Evolutionary conservation across 345 rosid species (phyloP), one percentile per base, ranked within the genome.

Genomic region (Viola odorata): DNA sequence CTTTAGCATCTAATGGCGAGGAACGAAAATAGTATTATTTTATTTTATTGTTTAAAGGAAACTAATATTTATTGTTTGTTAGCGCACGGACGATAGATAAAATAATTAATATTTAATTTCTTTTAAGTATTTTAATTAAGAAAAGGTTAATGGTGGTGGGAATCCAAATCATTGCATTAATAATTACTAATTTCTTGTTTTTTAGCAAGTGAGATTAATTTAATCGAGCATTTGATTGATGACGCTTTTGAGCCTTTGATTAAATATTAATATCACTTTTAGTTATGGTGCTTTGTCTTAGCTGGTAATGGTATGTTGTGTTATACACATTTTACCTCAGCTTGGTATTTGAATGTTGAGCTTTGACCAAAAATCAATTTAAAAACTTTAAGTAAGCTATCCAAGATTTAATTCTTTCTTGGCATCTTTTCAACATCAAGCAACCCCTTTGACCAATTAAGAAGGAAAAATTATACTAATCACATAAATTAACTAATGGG

Each of bases 401-500:
- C 41, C 2, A 14, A 54, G 71, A 71, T 80, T 69, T 77, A 53
- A 63, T 80, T 77, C 79, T 51, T 8, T n/a, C n/a, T n/a, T 69
- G 45, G 63, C 65, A 68, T 68, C 63, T 62, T 63, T 70, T 65
- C 50, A 60, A 71, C 41, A 58, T 42, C 66, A 71, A 76, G 75
- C 78, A 55, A 65, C 64, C 23, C 65, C 53, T 71, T 80, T 80
- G 78, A 79, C 76, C 67, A 69, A 62, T 41, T 55, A n/a, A 57
- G n/a, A 47, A 17, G 32, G 8, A 13, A 40, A 52, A 32, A 54
- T 12, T 14, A 8, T 47, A 57, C 39, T 42, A 17, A 45, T 12
- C 53, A 50, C 23, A 23, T 16, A 23, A 23, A 23, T 23, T 23
- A 23, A 23, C 1, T 23, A 23, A 23, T 23, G 32, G 32, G n/a